These are phyloP conservation scores for Helotiales sp. DNA, from an alignment of 2,329 filamentous ascomycete species.

Conservation along the genomic window DNA sequence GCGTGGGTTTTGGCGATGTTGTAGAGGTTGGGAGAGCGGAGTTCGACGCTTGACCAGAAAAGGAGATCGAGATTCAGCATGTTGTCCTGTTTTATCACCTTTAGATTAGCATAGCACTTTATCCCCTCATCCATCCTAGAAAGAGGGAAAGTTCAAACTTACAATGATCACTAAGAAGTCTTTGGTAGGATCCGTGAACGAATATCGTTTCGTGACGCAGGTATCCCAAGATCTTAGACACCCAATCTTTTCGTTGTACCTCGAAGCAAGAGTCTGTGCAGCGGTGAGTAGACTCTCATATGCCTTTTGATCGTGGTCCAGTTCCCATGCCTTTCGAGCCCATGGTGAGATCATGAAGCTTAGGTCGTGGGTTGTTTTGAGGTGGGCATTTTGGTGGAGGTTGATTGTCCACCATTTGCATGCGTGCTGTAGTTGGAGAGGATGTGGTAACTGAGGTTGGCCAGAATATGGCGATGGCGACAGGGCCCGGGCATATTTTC, in stretches of 20 bases:
- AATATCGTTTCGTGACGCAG: constrained; percentile 48
- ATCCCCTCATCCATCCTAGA: no score
- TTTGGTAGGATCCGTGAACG: constrained; percentile 43
- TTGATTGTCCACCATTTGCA: constrained; percentile 51
- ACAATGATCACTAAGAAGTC: constrained; percentile 50
- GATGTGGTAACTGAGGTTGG: constrained; percentile 28
- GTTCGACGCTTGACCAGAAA: constrained; percentile 48
- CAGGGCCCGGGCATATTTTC: constrained; percentile 36
- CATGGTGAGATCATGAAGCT: constrained; percentile 52
- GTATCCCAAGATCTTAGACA: constrained; percentile 52
- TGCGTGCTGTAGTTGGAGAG: constrained; percentile 42
- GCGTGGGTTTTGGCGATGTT: constrained; percentile 49
- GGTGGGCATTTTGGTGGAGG: constrained; percentile 45
- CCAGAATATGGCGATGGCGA: neutral
- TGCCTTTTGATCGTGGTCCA: constrained; percentile 46
- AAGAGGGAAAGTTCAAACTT: neutral
- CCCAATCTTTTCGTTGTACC: no score
- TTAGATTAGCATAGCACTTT: neutral
- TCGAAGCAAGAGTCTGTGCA: no score
- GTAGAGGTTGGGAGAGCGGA: constrained; percentile 41
- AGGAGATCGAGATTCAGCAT: constrained; percentile 51
- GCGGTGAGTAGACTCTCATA: constrained; percentile 46
- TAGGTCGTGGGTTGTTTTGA: constrained; percentile 49
- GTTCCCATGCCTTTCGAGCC: constrained; percentile 47
- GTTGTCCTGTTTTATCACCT: constrained; percentile 43